Percentiles rank a stretch among this genome's conserved stretches.
These are phyloP conservation scores for Pelargonium citronellum DNA, from an alignment of 441 rosid genomes.

Conservation along the genomic window DNA sequence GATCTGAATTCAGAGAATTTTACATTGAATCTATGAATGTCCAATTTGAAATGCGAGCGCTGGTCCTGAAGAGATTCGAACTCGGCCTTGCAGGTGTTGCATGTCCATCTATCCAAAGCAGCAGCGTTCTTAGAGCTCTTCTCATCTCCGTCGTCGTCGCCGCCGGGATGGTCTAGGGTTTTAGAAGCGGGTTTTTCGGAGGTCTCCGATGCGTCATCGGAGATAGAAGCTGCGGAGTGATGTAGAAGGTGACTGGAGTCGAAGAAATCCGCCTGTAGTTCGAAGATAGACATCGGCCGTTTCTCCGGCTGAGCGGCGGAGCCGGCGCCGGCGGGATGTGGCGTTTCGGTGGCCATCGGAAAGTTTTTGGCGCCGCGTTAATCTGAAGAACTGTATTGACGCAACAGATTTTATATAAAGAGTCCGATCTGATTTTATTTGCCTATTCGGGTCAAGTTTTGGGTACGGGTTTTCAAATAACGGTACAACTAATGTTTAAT, in stretches of 20 bases:
- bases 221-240: slow-evolving; percentile 37
- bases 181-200: slow-evolving; percentile 16
- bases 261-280: slow-evolving; percentile 50
- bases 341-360: not conserved
- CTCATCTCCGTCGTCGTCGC: slow-evolving; percentile 25
- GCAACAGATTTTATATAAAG: not conserved
- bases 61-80: slow-evolving; percentile 81
- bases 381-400: not conserved
- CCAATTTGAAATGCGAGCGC: slow-evolving; percentile 89
- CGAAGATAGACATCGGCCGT: slow-evolving; percentile 60
- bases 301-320: slow-evolving; percentile 24
- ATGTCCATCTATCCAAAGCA: slow-evolving; percentile 62
- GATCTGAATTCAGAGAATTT: not conserved
- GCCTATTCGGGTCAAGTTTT: not conserved
- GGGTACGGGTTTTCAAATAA: too few species aligned
- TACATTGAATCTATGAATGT: slow-evolving; percentile 90
- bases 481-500: too few species aligned
- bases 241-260: slow-evolving; percentile 53
- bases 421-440: not conserved
- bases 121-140: slow-evolving; percentile 27
- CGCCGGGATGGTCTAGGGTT: slow-evolving; percentile 23
- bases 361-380: not conserved
- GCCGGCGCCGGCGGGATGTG: slow-evolving; percentile 12
- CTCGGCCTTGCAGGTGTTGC: slow-evolving; percentile 74
- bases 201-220: slow-evolving; percentile 21